These are phyloP conservation scores for Tuber microsphaerosporum DNA, from an alignment of 495 filamentous ascomycete genomes.

Conservation along the genomic window DNA sequence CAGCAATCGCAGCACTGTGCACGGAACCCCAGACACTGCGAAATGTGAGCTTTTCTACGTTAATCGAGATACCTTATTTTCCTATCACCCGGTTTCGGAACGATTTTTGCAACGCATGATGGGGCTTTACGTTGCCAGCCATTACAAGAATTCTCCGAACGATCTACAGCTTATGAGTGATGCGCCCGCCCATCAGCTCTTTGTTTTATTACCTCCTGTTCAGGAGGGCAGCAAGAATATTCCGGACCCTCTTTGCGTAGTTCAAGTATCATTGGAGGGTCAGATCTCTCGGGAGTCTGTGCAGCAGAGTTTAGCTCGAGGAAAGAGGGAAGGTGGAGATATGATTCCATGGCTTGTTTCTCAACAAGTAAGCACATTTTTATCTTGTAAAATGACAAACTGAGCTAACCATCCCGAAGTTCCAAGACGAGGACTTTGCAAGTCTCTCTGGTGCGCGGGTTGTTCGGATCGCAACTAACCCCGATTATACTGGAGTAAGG, in stretches of 20 bases:
- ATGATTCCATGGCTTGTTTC: constrained; percentile 96
- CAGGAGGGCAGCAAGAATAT: constrained; percentile 67
- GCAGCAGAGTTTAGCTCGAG: constrained; percentile 76
- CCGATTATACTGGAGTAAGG: constrained; percentile 61
- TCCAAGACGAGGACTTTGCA: constrained; percentile 95
- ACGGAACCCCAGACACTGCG: constrained; percentile 81
- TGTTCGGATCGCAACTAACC: constrained; percentile 93
- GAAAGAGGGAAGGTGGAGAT: constrained; percentile 84
- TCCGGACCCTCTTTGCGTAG: constrained; percentile 88
- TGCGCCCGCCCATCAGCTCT: constrained; percentile 93
- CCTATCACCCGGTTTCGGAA: constrained; percentile 93
- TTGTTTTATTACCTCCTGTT: constrained; percentile 84
- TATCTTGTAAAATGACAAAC: neutral
- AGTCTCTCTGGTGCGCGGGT: constrained; percentile 84
- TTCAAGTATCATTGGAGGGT: constrained; percentile 92
- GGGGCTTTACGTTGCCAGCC: constrained; percentile 91
- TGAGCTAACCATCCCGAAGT: constrained; percentile 41
- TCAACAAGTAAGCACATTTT: constrained; percentile 54
- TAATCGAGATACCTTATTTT: constrained; percentile 95
- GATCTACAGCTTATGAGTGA: constrained; percentile 97
- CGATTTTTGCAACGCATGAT: constrained; percentile 98
- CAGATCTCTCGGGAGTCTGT: constrained; percentile 90
- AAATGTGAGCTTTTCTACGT: constrained; percentile 86
- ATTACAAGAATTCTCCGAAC: constrained; percentile 98
- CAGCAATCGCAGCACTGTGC: constrained; percentile 62